Conservation (phyloP, 163 green algal genomes). For the Trebouxia gelatinosa region DNA sequence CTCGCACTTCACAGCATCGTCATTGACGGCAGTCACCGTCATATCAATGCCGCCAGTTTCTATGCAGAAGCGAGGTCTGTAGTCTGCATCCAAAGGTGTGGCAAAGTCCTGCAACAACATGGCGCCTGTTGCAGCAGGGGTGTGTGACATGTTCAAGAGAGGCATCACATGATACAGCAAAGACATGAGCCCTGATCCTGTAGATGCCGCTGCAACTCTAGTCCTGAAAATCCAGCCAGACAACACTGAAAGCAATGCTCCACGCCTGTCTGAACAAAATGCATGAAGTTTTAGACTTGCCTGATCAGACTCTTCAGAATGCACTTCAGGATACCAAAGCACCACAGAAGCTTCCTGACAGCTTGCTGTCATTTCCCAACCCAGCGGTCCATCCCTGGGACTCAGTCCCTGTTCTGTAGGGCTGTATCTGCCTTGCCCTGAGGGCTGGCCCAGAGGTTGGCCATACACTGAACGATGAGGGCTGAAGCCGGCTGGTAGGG, state of each 20-base stretch:
- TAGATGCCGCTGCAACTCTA: too few species aligned
- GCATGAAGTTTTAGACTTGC: background rate
- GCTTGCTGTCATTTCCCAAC: constrained; percentile 13
- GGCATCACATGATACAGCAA: too few species aligned
- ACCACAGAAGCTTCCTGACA: constrained; percentile 12
- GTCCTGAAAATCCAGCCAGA: too few species aligned
- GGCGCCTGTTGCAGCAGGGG: too few species aligned
- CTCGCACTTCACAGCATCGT: background rate
- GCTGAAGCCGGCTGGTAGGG: background rate
- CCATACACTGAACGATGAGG: background rate
- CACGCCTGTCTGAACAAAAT: too few species aligned
- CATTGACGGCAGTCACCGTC: background rate
- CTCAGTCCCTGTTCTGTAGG: background rate
- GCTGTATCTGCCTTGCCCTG: background rate
- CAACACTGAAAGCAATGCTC: too few species aligned
- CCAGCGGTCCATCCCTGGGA: background rate
- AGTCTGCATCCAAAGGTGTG: constrained; percentile 1
- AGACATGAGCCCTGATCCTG: too few species aligned
- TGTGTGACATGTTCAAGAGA: too few species aligned
- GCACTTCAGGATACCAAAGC: constrained; percentile 34
- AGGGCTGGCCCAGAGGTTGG: background rate
- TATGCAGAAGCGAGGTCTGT: constrained; percentile 19
- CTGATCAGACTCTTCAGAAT: background rate
- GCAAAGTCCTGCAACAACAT: background rate
- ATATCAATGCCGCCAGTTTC: constrained; percentile 17